Evolutionary conservation across 768 basidiomycete genomes (phyloP), one percentile per base, ranked within the genome.

Genomic region (Galerina sulciceps): DNA sequence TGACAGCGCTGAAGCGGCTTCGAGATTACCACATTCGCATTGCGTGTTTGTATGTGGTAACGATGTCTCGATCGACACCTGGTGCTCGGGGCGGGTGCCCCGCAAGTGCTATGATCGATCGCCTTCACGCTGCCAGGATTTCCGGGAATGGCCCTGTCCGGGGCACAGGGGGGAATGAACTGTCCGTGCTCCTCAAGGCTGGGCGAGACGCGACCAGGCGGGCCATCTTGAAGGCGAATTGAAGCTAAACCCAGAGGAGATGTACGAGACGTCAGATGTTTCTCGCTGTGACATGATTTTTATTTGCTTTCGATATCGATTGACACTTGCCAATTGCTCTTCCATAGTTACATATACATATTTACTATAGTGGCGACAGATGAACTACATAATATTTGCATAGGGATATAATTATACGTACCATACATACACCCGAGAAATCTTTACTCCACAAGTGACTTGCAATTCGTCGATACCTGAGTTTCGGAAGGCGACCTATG

Each of bases 161-260:
- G 40, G 96, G 96, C 2, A 98, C 96, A 0, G 96, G 96, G 31
- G 96, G 96, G 2, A 97, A 89, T 60, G 86, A 89, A 38, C 76
- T 98, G 18, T 85, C 93, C 11, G 73, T 83, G 10, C 84, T 97
- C 46, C 79, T 99, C 58, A 98, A 97, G 74, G 87, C 90, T 17
- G 93, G 92, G 11, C 83, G 96, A 57, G 96, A 97, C 65, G 91
- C 94, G 31, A 99, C 96, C 6, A 68, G 75, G 55, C 82, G 91
- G 10, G 77, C 90, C 10, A 71, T 85, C 59, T 64, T 91, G 57
- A 81, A 75, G 64, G 69, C 72, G 38, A 75, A 73, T 53, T 77
- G 53, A 69, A 52, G 26, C 38, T 46, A 51, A 57, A 31, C 52
- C 59, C 17, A 63, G 45, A 57, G 53, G 58, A 49, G 55, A 35